Conservation (phyloP, 192 early-diverging fungal species). For the Coemansia sp. region DNA sequence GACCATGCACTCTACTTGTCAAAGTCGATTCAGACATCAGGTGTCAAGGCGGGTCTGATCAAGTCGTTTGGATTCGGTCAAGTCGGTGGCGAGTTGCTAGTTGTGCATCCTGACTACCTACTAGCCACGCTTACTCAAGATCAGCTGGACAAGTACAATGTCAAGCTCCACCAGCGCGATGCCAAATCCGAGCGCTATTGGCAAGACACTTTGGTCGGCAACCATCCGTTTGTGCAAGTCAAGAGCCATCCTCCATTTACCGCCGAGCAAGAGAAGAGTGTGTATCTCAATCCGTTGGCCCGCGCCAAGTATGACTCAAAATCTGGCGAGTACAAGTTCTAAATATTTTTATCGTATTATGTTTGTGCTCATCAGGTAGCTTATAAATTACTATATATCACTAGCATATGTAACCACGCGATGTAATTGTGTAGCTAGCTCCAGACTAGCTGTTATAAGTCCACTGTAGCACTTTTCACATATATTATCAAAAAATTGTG, state of each 20-base stretch:
- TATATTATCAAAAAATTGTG: no score
- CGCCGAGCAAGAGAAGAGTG: conserved; percentile 17
- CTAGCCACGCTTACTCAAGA: conserved; percentile 71
- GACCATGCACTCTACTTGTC: conserved; percentile 73
- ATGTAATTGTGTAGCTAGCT: not conserved
- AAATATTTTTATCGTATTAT: no score
- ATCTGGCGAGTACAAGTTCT: conserved; percentile 51
- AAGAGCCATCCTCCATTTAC: conserved; percentile 27
- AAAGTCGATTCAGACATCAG: conserved; percentile 75
- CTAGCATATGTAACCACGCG: no score
- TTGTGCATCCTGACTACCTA: conserved; percentile 87
- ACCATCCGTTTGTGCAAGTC: conserved; percentile 31
- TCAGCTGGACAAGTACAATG: conserved; percentile 63
- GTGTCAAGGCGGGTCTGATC: conserved; percentile 86
- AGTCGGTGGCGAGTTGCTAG: conserved; percentile 84
- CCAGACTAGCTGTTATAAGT: not conserved
- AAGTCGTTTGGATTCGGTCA: conserved; percentile 95
- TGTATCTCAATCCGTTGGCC: conserved; percentile 24
- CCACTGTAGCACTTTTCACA: conserved; percentile 15
- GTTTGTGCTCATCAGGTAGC: no score
- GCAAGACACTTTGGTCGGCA: conserved; percentile 36
- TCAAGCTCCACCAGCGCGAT: conserved; percentile 9
- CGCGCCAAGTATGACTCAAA: conserved; percentile 17
- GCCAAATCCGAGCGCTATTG: conserved; percentile 19
- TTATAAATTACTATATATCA: no score